A percentile compares a stretch with the other conserved stretches of the same genome.
Evolutionary conservation across 371 early-diverging fungal genomes (phyloP).

Genomic region (Mucor ambiguus): DNA sequence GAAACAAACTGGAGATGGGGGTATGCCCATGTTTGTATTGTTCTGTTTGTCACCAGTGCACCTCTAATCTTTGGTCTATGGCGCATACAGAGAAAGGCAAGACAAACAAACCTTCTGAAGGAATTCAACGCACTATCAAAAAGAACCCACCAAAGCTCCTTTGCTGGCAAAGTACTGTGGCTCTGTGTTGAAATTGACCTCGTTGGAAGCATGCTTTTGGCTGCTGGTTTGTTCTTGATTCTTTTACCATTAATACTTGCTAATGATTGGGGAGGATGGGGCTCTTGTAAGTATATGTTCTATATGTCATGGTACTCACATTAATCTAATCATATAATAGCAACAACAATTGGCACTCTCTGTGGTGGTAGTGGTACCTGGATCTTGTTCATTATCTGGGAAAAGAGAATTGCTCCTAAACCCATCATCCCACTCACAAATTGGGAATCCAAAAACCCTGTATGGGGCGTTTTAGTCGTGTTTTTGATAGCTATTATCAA

Average conservation of each 20-base stretch:
- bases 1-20: slow-evolving; percentile 27
- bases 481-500: slow-evolving; percentile 42
- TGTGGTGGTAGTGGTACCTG: slow-evolving; percentile 28
- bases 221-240: slow-evolving; percentile 38
- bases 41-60: slow-evolving; percentile 29
- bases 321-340: not conserved
- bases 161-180: slow-evolving; percentile 22
- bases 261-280: slow-evolving; percentile 42
- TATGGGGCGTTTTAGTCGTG: slow-evolving; percentile 44
- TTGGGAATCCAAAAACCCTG: slow-evolving; percentile 40
- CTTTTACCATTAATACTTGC: slow-evolving; percentile 49
- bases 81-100: slow-evolving; percentile 27
- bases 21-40: slow-evolving; percentile 6
- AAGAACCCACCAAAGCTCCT: not conserved
- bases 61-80: slow-evolving; percentile 38
- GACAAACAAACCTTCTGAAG: slow-evolving; percentile 14
- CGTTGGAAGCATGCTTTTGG: slow-evolving; percentile 44
- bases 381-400: slow-evolving; percentile 37
- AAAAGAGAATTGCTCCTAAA: slow-evolving; percentile 32
- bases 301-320: not conserved
- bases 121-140: not conserved
- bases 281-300: slow-evolving; percentile 16
- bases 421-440: slow-evolving; percentile 46
- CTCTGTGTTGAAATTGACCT: slow-evolving; percentile 41
- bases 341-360: slow-evolving; percentile 33